These are phyloP conservation scores for Hyphopichia pseudoburtonii DNA, from an alignment of 1,139 yeast species.

Conservation along the genomic window DNA sequence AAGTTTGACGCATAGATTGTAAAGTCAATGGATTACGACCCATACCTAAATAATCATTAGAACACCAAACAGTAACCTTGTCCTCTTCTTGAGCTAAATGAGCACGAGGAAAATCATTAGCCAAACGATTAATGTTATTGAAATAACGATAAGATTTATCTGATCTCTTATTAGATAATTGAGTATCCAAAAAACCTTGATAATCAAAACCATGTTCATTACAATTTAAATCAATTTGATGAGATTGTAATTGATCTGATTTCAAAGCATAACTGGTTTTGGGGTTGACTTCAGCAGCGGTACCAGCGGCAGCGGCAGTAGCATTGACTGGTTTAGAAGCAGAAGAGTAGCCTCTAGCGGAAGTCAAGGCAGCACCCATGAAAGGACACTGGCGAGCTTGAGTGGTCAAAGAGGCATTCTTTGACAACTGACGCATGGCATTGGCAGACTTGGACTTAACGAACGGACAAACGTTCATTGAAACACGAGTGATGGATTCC, in stretches of 20 bases:
- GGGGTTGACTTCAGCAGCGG: constrained; percentile 23
- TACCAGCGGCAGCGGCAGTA: constrained; percentile 38
- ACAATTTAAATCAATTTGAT: constrained; percentile 31
- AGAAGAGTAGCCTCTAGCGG: constrained; percentile 51
- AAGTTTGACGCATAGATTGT: constrained; percentile 72
- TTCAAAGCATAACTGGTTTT: constrained; percentile 36
- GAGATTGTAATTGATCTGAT: constrained; percentile 27
- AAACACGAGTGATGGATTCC: constrained; percentile 80
- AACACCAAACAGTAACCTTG: constrained; percentile 97
- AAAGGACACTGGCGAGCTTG: constrained; percentile 84
- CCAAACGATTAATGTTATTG: constrained; percentile 95
- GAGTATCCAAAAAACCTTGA: constrained; percentile 59
- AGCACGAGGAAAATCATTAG: constrained; percentile 89
- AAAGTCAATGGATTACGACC: constrained; percentile 76
- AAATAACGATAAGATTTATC: constrained; percentile 95
- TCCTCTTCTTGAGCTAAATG: constrained; percentile 74
- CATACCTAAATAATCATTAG: constrained; percentile 96
- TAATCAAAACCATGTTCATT: constrained; percentile 61
- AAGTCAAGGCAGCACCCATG: constrained; percentile 73
- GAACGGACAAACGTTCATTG: constrained; percentile 83
- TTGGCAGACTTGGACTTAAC: constrained; percentile 67
- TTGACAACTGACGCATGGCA: constrained; percentile 55
- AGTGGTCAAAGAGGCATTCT: constrained; percentile 45
- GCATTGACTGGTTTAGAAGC: constrained; percentile 55
- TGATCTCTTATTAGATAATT: constrained; percentile 68